phyloP scores from a whole-genome alignment of 2,329 filamentous ascomycete genomes.

The Dactylella cylindrospora region DNA sequence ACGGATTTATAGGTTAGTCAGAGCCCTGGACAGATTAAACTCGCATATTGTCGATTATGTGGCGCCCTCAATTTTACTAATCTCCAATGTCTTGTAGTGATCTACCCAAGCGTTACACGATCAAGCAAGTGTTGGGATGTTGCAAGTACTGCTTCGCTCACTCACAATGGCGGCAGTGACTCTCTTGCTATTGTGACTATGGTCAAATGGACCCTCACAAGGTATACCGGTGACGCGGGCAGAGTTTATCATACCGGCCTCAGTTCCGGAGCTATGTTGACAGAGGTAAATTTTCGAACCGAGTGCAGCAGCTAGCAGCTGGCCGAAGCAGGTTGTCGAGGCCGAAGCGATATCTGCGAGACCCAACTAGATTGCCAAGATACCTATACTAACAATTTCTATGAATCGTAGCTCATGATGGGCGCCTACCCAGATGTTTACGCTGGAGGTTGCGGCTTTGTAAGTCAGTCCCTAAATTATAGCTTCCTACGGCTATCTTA shows the following conservation, averaged over 20 bases:
- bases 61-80: no score
- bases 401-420: conserved; percentile 51
- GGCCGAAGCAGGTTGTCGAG: no score
- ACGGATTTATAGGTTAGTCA: conserved; percentile 64
- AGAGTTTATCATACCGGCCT: conserved; percentile 61
- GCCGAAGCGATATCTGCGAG: background rate
- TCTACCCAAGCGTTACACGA: conserved; percentile 56
- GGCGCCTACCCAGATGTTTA: conserved; percentile 60
- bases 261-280: conserved; percentile 62
- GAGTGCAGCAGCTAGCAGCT: no score
- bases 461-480: conserved; percentile 47
- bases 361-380: background rate
- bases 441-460: conserved; percentile 57
- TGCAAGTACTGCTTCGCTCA: conserved; percentile 58
- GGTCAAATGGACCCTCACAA: conserved; percentile 60
- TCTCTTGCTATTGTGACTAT: conserved; percentile 62
- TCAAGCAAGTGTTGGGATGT: conserved; percentile 63
- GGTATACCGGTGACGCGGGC: conserved; percentile 58
- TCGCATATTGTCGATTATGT: no score
- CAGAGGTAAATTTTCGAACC: no score
- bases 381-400: conserved; percentile 50
- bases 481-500: no score
- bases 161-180: conserved; percentile 62
- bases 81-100: no score
- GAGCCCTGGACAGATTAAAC: conserved; percentile 54